Evolutionary conservation across 1,284 basidiomycete genomes (phyloP).

Genomic region (Apiotrichum porosum): DNA sequence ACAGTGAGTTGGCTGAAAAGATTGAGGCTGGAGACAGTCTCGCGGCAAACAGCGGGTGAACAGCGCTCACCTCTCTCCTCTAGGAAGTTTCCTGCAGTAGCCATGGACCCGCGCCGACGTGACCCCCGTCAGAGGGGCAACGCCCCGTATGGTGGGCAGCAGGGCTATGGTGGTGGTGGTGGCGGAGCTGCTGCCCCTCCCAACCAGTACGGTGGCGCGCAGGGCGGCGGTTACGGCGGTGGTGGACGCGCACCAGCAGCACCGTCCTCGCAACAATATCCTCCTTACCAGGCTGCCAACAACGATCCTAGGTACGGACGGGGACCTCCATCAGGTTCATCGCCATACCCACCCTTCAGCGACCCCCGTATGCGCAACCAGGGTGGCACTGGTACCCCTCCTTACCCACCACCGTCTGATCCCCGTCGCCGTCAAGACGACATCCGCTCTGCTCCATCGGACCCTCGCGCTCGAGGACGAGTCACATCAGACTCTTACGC

Average conservation of each 20-base stretch:
- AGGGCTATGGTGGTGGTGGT: not conserved
- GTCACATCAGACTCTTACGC: not conserved
- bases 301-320: not conserved
- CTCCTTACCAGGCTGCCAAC: too few relatives aligned
- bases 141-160: not conserved
- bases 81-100: too few relatives aligned
- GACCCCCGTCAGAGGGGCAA: conserved; percentile 14
- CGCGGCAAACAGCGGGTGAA: too few relatives aligned
- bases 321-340: not conserved
- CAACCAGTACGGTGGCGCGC: not conserved
- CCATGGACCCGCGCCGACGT: conserved; percentile 11
- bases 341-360: not conserved
- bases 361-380: conserved; percentile 1
- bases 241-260: not conserved
- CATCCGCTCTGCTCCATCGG: not conserved
- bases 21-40: too few relatives aligned
- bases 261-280: too few relatives aligned
- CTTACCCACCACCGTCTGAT: not conserved
- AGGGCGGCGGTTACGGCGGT: not conserved
- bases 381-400: conserved; percentile 3
- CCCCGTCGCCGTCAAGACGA: not conserved
- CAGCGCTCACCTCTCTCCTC: too few relatives aligned
- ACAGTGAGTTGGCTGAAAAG: too few relatives aligned
- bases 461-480: conserved; percentile 3
- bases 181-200: too few relatives aligned